Evolutionary conservation across 805 yeast species (phyloP), one percentile per base, ranked within the genome.

Genomic region (Yarrowia hollandica): DNA sequence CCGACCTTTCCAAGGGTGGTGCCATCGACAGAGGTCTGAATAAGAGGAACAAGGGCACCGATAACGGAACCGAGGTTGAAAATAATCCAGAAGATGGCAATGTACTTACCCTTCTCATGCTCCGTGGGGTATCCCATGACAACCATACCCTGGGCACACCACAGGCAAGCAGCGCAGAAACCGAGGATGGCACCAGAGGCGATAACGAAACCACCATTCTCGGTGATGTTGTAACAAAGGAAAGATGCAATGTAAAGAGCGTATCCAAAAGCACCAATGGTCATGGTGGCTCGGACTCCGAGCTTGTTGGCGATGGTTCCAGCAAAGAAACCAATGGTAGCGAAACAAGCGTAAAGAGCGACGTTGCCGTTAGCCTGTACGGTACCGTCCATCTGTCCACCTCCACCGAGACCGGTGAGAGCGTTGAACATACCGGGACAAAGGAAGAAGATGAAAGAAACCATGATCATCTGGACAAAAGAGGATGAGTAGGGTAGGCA

Each of bases 31-130:
- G 52, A 28, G 64, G 79, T 80, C 65, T 79, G 75, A 41, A 76
- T 82, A 66, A 82, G 76, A n/a, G 86, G 84, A 63, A 82, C 77
- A 41, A 80, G 71, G 14, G 80, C 71, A 44, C 86, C 86, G 63
- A 82, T 79, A 58, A 82, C 85, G 11, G 82, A 82, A 67, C 86
- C 86, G 62, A 80, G 69, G 70, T 82, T 80, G 74, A 82, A 82
- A 59, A 82, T 81, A 62, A 79, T 74, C 86, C 86, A 82, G 68
- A 82, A 82, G 15, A 77, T 70, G 75, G 79, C 78, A 52, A 82
- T 75, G 52, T 78, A 82, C 30, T 70, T 70, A 44, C 83, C 86
- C 71, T 82, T 82, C n/a, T 62, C 71, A 31, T 70, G 65, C 69
- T 82, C 86, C 18, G 79, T 68, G 1, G 85, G 81, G 63, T 82